Percentiles rank a stretch among this genome's conserved stretches.
These are phyloP conservation scores for Colletotrichum sojae DNA, from an alignment of 2,329 filamentous ascomycete species.

Conservation along the genomic window DNA sequence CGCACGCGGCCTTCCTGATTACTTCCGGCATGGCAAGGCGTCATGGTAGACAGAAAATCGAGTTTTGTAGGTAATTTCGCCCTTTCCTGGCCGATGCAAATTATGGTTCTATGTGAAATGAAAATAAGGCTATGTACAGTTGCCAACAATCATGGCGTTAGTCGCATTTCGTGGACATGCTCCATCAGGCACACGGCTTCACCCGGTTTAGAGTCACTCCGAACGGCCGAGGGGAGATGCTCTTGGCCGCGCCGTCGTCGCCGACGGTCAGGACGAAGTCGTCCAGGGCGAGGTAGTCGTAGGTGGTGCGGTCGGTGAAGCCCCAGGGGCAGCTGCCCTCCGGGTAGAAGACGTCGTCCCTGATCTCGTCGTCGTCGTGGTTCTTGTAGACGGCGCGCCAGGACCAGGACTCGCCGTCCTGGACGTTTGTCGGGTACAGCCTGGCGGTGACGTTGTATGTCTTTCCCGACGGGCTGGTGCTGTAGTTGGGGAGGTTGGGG, in stretches of 20 bases:
- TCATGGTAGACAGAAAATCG: conserved; percentile 35
- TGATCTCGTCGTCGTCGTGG: conserved; percentile 39
- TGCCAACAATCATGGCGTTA: no score
- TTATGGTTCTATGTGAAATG: not conserved
- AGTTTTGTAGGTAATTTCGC: not conserved
- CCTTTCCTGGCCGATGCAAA: not conserved
- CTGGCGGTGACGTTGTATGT: conserved; percentile 27
- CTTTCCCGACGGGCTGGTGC: not conserved
- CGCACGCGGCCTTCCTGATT: conserved; percentile 24
- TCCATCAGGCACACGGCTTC: not conserved
- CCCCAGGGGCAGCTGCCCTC: conserved; percentile 51
- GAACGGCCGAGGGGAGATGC: conserved; percentile 26
- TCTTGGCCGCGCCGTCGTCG: conserved; percentile 13
- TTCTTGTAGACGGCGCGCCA: conserved; percentile 53
- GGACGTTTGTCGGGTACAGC: conserved; percentile 31
- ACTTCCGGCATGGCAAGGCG: conserved; percentile 34
- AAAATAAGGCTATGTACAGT: not conserved
- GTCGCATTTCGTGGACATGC: not conserved
- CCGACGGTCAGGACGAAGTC: conserved; percentile 47
- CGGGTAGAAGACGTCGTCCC: conserved; percentile 47
- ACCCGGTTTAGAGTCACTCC: conserved; percentile 17
- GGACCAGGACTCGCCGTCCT: conserved; percentile 41
- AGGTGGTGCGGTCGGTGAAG: conserved; percentile 50
- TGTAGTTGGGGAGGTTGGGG: conserved; percentile 50
- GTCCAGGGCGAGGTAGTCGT: conserved; percentile 50